Evolutionary conservation across 169 alveolate genomes (phyloP), one percentile per base, ranked within the genome.

Genomic region (Cryptosporidium felis): DNA sequence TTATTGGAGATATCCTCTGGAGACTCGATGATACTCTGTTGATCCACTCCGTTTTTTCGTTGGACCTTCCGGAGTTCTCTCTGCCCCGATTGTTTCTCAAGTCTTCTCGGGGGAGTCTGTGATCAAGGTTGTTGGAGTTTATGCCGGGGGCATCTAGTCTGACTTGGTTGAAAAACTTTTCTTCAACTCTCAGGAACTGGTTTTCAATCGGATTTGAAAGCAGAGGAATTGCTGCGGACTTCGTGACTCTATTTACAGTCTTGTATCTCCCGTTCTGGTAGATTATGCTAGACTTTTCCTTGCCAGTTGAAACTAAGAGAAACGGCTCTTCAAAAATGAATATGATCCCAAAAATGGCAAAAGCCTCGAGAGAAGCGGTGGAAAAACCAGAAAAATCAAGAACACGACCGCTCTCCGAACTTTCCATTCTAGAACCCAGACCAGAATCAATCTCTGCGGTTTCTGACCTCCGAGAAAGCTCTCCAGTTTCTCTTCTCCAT

Each of bases 271-370:
- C 85, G 56, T 53, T 53, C 40, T 74, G 85, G 59, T 74, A 74
- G 5, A 74, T 74, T 4, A 74, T 59, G 36, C 74, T 21, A 6
- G 85, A 74, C 6, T 32, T 21, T 21, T 74, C 74, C 12, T 56
- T 36, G 10, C 44, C 8, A 36, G 85, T 51, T 0, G 67, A 30
- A 10, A 74, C 38, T 21, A 74, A 53, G 3, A 74, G 12, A 51
- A 23, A 74, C 0, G 85, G 85, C 14, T 74, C 85, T 8, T 74
- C 85, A 38, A 74, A 74, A 34, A 74, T 51, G 21, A 45, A 53
- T 41, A 74, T 6, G 14, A 74, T 56, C 1, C 85, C 85, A 36
- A 74, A 49, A 38, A 74, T 74, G 3, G 85, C 65, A 0, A 74
- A 56, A 10, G 58, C 85, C 18, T 74, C 32, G 5, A 74, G 21